Evolutionary conservation across 2,329 filamentous ascomycete species (phyloP).

Genomic region (Fusarium sp.): DNA sequence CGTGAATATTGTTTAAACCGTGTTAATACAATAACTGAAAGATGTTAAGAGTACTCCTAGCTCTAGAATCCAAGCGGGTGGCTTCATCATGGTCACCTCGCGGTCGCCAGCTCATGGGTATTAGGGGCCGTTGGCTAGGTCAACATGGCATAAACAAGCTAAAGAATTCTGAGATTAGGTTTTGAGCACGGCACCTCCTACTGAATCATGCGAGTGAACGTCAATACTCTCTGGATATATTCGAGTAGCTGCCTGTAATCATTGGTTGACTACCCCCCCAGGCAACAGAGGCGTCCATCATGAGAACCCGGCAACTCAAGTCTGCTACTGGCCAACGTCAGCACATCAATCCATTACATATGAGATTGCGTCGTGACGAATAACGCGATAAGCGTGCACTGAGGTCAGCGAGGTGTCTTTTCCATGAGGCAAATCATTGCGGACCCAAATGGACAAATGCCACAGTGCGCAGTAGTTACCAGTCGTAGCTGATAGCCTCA

Average conservation of each 20-base stretch:
- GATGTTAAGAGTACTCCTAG: not conserved
- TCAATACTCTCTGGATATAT: not conserved
- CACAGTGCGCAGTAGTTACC: not conserved
- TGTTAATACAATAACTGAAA: too few species aligned
- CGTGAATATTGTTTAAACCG: not conserved
- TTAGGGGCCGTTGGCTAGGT: not conserved
- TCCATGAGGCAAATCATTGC: not conserved
- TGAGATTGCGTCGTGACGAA: not conserved
- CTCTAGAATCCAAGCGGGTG: not conserved
- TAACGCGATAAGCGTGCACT: not conserved
- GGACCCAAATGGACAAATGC: too few species aligned
- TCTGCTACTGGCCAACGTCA: not conserved
- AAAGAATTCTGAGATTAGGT: not conserved
- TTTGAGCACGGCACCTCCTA: not conserved
- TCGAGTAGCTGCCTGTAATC: not conserved
- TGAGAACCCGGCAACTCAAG: not conserved
- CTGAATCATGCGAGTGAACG: not conserved
- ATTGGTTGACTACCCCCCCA: not conserved
- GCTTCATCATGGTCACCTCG: conserved; percentile 16
- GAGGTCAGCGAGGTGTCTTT: not conserved
- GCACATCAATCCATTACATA: not conserved
- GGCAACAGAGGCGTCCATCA: not conserved
- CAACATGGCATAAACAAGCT: not conserved
- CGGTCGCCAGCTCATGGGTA: not conserved
- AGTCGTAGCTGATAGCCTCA: not conserved